These are phyloP conservation scores for Microbotryum scabiosae DNA, from an alignment of 1,284 basidiomycete species.

Conservation along the genomic window DNA sequence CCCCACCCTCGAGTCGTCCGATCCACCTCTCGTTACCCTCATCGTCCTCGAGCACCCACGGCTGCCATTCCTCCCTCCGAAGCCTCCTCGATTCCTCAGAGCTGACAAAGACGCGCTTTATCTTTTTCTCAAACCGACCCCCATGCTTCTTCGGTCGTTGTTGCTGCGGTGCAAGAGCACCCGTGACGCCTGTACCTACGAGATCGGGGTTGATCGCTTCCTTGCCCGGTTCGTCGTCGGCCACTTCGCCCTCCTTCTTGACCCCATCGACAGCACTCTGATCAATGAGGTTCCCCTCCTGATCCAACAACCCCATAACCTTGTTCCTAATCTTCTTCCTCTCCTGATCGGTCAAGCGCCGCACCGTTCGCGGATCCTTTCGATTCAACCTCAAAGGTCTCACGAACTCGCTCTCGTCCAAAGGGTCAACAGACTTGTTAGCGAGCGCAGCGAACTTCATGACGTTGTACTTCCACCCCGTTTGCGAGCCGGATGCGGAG, in stretches of 20 bases:
- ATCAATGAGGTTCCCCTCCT: conserved; percentile 48
- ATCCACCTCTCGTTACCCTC: conserved; percentile 59
- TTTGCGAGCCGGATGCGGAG: conserved; percentile 5
- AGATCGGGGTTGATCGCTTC: conserved; percentile 33
- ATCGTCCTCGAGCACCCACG: conserved; percentile 79
- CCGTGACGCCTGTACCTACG: conserved; percentile 20
- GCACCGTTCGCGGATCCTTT: conserved; percentile 54
- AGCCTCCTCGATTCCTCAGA: conserved; percentile 59
- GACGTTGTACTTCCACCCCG: conserved; percentile 32
- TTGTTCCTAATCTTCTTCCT: conserved; percentile 41
- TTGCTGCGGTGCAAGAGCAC: conserved; percentile 4
- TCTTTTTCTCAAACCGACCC: conserved; percentile 66
- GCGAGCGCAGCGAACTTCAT: conserved; percentile 32
- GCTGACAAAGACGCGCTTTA: conserved; percentile 66
- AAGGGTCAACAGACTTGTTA: conserved; percentile 17
- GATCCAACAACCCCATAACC: conserved; percentile 45
- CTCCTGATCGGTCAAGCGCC: conserved; percentile 38
- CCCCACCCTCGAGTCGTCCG: conserved; percentile 63
- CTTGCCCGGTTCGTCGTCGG: conserved; percentile 46
- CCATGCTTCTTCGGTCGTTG: conserved; percentile 44
- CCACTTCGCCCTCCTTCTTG: conserved; percentile 47
- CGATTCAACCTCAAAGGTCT: conserved; percentile 71
- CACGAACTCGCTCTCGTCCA: conserved; percentile 16
- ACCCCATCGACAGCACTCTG: conserved; percentile 40
- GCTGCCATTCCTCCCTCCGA: conserved; percentile 70